Conservation (phyloP, 345 rosid genomes). For the Aegle marmelos region DNA sequence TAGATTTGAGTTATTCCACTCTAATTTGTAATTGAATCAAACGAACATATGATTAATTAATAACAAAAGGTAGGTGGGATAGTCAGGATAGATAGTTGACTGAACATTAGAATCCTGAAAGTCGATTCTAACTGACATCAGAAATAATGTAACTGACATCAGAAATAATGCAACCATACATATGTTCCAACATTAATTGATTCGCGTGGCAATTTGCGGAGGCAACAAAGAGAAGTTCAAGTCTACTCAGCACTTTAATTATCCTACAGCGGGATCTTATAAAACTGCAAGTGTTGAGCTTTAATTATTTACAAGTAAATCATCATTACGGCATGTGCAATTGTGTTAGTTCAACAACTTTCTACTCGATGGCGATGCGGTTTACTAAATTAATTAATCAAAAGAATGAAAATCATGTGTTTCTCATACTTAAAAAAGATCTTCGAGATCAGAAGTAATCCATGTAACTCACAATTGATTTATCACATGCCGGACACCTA, state of each 20-base stretch:
- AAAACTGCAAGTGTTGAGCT: background rate
- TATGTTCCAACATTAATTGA: background rate
- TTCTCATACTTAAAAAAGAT: background rate
- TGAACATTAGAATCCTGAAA: too few relatives aligned
- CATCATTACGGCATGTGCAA: conserved; percentile 25
- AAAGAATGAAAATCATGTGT: background rate
- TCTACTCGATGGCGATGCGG: background rate
- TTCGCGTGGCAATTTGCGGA: background rate
- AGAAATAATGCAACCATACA: background rate
- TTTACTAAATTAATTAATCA: background rate
- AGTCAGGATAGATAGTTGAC: too few relatives aligned
- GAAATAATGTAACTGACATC: background rate
- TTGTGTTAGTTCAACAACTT: conserved; percentile 11
- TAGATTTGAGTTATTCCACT: too few relatives aligned
- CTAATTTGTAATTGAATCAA: too few relatives aligned
- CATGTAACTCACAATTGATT: conserved; percentile 13
- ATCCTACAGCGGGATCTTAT: background rate
- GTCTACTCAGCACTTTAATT: background rate
- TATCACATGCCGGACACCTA: conserved; percentile 19
- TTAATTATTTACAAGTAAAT: conserved; percentile 2
- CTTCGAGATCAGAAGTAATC: background rate
- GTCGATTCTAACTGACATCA: too few relatives aligned
- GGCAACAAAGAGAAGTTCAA: background rate
- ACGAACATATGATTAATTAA: too few relatives aligned
- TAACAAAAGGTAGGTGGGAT: too few relatives aligned